Evolutionary conservation across 495 filamentous ascomycete genomes (phyloP).

Genomic region (Annulohypoxylon nitens): DNA sequence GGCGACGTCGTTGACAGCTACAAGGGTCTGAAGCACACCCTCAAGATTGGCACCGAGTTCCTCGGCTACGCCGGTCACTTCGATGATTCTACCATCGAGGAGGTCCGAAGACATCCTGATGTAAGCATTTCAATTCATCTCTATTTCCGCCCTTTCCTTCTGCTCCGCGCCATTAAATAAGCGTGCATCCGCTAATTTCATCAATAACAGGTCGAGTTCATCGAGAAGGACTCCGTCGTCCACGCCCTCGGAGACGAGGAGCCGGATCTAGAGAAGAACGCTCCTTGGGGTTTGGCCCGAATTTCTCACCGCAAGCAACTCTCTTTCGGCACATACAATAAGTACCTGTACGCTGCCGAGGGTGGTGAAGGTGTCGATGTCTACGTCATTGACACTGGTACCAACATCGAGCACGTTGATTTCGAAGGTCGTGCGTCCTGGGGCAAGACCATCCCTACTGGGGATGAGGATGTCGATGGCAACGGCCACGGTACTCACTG

Average conservation of each 20-base stretch:
- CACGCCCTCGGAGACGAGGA: constrained; percentile 68
- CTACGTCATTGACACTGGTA: constrained; percentile 98
- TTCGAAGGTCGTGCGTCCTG: constrained; percentile 95
- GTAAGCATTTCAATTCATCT: constrained; percentile 70
- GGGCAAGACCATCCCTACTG: constrained; percentile 93
- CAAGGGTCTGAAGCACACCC: constrained; percentile 92
- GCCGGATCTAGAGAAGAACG: constrained; percentile 81
- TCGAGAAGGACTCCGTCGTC: constrained; percentile 94
- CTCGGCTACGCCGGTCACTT: constrained; percentile 97
- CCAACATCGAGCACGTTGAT: constrained; percentile 93
- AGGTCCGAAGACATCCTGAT: constrained; percentile 95
- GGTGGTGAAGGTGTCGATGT: constrained; percentile 99
- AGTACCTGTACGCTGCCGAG: constrained; percentile 91
- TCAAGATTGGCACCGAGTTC: constrained; percentile 86
- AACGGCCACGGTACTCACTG: constrained; percentile 99
- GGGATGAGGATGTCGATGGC: constrained; percentile 90
- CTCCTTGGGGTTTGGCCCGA: constrained; percentile 97
- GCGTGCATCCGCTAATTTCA: constrained; percentile 29
- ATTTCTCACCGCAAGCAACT: constrained; percentile 93
- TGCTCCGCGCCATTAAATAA: constrained; percentile 4
- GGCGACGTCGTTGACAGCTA: constrained; percentile 78
- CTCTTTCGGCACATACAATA: constrained; percentile 93
- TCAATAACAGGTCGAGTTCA: constrained; percentile 84
- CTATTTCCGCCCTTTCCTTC: not conserved
- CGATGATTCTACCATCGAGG: constrained; percentile 90